Base-by-base conservation (phyloP, 768 basidiomycete genomes). In the Kwoniella newhampshirensis region DNA sequence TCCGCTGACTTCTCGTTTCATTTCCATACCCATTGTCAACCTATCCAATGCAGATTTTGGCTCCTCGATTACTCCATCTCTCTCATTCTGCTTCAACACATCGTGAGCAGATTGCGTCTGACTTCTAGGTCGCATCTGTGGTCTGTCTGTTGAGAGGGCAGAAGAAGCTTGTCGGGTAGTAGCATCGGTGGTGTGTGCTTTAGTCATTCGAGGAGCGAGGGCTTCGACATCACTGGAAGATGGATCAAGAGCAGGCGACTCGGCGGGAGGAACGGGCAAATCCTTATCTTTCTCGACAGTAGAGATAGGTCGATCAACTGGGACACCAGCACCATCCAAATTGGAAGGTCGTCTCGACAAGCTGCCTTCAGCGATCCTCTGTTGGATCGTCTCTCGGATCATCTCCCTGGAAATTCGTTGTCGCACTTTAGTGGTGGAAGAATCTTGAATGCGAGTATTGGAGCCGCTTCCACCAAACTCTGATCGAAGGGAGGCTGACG, bases 391-490 rank as follows among this genome's bases (percentile, higher is more conserved):
- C 37, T 73, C 69, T 3, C 69, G 46, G 46, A 76, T 76, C 66
- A 72, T 66, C 41, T 76, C 75, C 32, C 71, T 59, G 4, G 69
- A 71, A 46, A 76, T 76, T 25, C 75, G 45, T 51, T 73, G 75
- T 39, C 75, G 51, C n/a, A 76, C 67, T 20, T 56, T 43, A n/a
- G 66, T 57, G 25, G 58, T 71, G 0, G 62, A 64, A 4, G 63
- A 61, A 17, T 49, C 56, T 25, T 45, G 39, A 12, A 6, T 32
- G 7, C 35, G 21, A 3, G 23, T 45, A n/a, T 40, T 50, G 12
- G 48, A 21, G 21, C 17, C 42, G 28, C 27, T 51, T 17, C 42
- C 51, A 23, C 43, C 56, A 28, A 61, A 52, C 17, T 63, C 61
- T 20, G 45, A 46, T 20, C 54, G 30, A 13, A 50, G 23, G 12